Evolutionary conservation across 2,329 filamentous ascomycete species (phyloP), one percentile per base, ranked within the genome.

Genomic region (Knufia petricola): DNA sequence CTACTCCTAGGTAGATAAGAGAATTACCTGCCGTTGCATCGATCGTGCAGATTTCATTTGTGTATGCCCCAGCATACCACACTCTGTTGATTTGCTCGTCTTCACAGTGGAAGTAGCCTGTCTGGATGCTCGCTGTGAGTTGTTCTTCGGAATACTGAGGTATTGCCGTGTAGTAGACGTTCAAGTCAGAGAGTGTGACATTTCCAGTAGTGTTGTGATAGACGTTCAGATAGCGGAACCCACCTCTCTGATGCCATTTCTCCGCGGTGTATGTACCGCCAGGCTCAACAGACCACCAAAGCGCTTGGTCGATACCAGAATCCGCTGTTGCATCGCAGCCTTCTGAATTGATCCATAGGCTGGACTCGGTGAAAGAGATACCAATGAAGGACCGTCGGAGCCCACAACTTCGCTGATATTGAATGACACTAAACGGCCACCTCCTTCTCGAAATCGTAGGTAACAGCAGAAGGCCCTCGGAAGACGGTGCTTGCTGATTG

Each of bases 51-150:
- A 65, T 50, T 42, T 65, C 62, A 31, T 62, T 57, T 4, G 75
- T 78, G 53, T 73, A 75, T 4, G 72, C 72, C 20, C 70, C 74
- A 20, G 70, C 70, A 55, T 78, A 78, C 75, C 75, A 78, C 23
- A 77, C 72, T 19, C 66, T 64, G 54, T 79, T 78, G 46, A 80
- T 64, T 15, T 75, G 55, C 17, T 73, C 67, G 24, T 69, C 70
- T 28, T 64, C 68, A 52, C 65, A 71, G 55, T 74, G 64, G 44
- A 76, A 76, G 53, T 75, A 75, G 3, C 73, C 74, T 13, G 65
- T 67, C 52, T 76, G 76, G 17, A 43, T 43, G 10, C 40, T 23
- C 17, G 6, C 66, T 31, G 66, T 64, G 2, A 74, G 67, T 49
- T 75, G 68, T 7, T 60, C 53, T 2, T 49, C 50, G 1, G 60